Conservation (phyloP, 208 protist genomes). For the Crithidia brevicula region DNA sequence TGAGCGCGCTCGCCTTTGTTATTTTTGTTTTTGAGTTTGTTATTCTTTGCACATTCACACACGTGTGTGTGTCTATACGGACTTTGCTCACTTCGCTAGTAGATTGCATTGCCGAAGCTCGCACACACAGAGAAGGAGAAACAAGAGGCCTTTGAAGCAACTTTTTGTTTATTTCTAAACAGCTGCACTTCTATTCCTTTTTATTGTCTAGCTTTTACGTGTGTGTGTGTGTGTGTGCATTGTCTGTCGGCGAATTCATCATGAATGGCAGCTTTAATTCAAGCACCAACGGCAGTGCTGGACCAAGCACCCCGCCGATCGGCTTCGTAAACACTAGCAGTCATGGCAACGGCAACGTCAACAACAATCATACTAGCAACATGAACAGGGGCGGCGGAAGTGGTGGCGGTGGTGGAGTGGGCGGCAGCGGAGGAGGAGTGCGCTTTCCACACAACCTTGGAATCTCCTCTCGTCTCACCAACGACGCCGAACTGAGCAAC, state of each 20-base stretch:
- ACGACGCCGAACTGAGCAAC: conserved; percentile 12
- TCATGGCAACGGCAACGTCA: neutral
- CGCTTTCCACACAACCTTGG: conserved; percentile 4
- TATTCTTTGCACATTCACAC: too few relatives aligned
- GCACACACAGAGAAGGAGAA: too few relatives aligned
- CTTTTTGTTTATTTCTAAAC: too few relatives aligned
- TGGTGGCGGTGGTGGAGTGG: neutral
- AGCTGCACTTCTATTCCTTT: neutral
- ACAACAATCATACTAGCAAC: neutral
- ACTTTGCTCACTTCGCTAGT: too few relatives aligned
- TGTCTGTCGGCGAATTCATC: too few relatives aligned
- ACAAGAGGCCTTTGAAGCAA: too few relatives aligned
- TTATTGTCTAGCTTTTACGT: too few relatives aligned
- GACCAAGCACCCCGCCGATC: conserved; percentile 4
- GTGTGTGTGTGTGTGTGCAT: neutral
- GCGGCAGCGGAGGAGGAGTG: neutral
- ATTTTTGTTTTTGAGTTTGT: conserved; percentile 1
- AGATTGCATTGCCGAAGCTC: too few relatives aligned
- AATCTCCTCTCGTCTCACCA: neutral
- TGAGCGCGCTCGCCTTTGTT: neutral
- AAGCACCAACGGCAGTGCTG: neutral
- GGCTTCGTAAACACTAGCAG: conserved; percentile 6
- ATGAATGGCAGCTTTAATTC: conserved; percentile 22
- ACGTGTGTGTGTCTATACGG: too few relatives aligned
- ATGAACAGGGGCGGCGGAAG: neutral